These are phyloP conservation scores for Teratosphaeriaceae sp. DNA, from an alignment of 2,329 filamentous ascomycete genomes.

Conservation along the genomic window DNA sequence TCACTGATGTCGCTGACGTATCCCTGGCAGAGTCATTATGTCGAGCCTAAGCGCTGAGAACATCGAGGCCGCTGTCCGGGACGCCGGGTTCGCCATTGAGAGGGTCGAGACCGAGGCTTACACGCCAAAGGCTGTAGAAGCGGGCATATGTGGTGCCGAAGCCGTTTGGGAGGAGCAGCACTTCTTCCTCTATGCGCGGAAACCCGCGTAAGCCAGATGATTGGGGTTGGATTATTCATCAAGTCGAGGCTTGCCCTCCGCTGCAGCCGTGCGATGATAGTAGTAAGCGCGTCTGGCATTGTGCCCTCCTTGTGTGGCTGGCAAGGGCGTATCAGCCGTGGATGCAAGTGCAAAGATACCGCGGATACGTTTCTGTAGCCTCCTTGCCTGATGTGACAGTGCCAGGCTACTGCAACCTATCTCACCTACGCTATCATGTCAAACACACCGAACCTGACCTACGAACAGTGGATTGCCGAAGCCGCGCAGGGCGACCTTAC, in stretches of 20 bases:
- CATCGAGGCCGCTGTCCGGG: conserved; percentile 3
- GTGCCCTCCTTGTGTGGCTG: no score
- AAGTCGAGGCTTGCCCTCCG: no score
- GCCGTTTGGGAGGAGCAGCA: conserved; percentile 5
- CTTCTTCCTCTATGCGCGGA: conserved; percentile 11
- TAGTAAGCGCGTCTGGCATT: no score
- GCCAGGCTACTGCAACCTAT: no score
- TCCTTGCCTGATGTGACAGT: no score
- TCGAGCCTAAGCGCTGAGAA: conserved; percentile 4
- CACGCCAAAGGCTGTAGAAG: conserved; percentile 8
- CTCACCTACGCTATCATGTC: neutral
- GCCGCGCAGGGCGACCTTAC: neutral
- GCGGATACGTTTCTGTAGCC: no score
- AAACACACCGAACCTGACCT: neutral
- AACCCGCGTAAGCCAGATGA: conserved; percentile 11
- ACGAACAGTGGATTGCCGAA: neutral
- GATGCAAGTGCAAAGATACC: no score
- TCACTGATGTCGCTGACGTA: neutral
- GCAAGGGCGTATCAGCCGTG: no score
- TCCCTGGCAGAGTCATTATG: conserved; percentile 1
- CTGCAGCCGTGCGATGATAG: no score
- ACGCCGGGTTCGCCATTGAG: conserved; percentile 10
- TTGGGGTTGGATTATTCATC: no score
- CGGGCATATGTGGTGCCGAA: conserved; percentile 10
- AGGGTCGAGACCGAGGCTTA: conserved; percentile 6